Evolutionary conservation across 2,329 filamentous ascomycete species (phyloP).

Genomic region (Fusarium graminum): DNA sequence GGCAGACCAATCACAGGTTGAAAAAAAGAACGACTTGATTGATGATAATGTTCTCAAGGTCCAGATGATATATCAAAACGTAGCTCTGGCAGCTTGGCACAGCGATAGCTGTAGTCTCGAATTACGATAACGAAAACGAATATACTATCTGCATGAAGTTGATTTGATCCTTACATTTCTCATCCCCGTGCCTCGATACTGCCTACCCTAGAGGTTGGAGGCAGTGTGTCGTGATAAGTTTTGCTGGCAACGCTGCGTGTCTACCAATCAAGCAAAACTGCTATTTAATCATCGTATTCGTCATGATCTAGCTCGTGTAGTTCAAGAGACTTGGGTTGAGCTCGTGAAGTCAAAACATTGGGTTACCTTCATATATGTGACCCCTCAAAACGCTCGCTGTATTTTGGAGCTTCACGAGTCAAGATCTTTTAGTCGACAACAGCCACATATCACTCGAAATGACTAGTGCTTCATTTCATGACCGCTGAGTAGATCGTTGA

Average conservation of each 20-base stretch:
- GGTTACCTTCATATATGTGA: not conserved
- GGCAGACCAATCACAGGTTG: constrained; percentile 18
- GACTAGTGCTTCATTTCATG: constrained; percentile 11
- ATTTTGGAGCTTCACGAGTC: not conserved
- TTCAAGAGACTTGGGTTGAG: not conserved
- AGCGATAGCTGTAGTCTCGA: constrained; percentile 15
- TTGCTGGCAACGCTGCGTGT: not conserved
- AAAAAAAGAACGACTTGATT: constrained; percentile 27
- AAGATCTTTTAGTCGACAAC: not conserved
- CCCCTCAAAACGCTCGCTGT: not conserved
- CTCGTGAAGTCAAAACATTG: not conserved
- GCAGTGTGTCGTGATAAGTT: not conserved
- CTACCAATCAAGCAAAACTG: not conserved
- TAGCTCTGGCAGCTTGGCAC: constrained; percentile 9
- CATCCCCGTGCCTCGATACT: not conserved
- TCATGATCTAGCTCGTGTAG: not conserved
- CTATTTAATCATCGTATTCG: not conserved
- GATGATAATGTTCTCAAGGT: constrained; percentile 18
- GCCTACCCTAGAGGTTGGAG: not conserved
- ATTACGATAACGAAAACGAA: constrained; percentile 40
- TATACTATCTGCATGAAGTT: constrained; percentile 21
- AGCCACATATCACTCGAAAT: constrained; percentile 8
- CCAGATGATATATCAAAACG: constrained; percentile 23
- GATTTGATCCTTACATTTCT: not conserved
- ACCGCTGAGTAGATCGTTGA: constrained; percentile 4